Percentiles rank a stretch among this genome's conserved stretches.
phyloP scores from a whole-genome alignment of 805 yeast genomes.

The Candida taoyuanica region DNA sequence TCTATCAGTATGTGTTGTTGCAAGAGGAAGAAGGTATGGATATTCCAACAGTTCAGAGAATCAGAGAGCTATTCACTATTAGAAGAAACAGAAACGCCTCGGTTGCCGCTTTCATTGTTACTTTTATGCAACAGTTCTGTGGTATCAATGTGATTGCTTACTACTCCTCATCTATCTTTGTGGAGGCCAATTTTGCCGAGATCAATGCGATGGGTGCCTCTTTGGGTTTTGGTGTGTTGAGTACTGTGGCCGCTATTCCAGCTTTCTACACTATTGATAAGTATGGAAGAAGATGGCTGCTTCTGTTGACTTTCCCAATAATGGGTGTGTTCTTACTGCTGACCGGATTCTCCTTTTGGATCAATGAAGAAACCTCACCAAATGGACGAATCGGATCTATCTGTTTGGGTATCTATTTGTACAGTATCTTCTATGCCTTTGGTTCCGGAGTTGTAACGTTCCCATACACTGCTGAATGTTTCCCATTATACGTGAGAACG shows the following conservation, averaged over 20 bases:
- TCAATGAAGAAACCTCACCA: conserved; percentile 36
- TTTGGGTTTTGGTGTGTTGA: conserved; percentile 81
- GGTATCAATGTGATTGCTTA: conserved; percentile 87
- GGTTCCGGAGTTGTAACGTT: conserved; percentile 92
- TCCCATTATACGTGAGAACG: conserved; percentile 75
- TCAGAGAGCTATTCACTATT: conserved; percentile 57
- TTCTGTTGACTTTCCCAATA: conserved; percentile 57
- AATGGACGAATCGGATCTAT: conserved; percentile 63
- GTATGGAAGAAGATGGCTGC: conserved; percentile 64
- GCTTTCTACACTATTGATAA: conserved; percentile 77
- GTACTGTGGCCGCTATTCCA: conserved; percentile 76
- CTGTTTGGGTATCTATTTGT: conserved; percentile 69
- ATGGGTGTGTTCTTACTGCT: conserved; percentile 56
- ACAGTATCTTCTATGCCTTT: conserved; percentile 67
- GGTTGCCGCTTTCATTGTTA: conserved; percentile 72
- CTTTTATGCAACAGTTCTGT: conserved; percentile 90
- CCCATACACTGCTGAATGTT: conserved; percentile 81
- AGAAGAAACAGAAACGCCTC: conserved; percentile 84
- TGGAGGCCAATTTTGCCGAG: conserved; percentile 58
- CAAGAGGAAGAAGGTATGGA: conserved; percentile 54
- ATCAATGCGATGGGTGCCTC: conserved; percentile 70
- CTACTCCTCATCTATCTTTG: conserved; percentile 74
- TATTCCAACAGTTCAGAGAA: conserved; percentile 41
- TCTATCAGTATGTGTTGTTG: conserved; percentile 61
- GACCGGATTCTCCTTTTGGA: conserved; percentile 72